These are phyloP conservation scores for Syncephalastrum contaminatum DNA, from an alignment of 371 early-diverging fungal genomes.

Conservation along the genomic window DNA sequence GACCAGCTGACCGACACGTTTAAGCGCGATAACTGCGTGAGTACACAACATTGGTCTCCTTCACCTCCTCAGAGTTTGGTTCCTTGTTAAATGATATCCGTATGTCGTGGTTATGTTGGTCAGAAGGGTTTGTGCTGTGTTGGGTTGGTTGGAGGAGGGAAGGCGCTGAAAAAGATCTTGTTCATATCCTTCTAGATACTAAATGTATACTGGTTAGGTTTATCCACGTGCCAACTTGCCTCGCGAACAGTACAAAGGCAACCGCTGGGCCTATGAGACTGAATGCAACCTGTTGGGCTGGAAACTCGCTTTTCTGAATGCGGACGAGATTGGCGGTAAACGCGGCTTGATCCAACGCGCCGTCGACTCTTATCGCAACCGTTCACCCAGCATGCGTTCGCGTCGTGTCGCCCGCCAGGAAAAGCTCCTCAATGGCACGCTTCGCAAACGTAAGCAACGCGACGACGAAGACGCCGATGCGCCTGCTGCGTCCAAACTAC, in stretches of 20 bases:
- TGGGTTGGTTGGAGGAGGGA: too few species aligned
- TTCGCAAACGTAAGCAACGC: constrained; percentile 46
- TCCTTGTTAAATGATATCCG: too few species aligned
- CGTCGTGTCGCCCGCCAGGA: constrained; percentile 83
- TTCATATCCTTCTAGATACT: not conserved
- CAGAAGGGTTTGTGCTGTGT: too few species aligned
- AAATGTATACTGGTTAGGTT: constrained; percentile 23
- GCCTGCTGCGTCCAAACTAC: not conserved
- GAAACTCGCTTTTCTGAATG: constrained; percentile 86
- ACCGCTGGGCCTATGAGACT: constrained; percentile 91
- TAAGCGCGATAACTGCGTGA: constrained; percentile 78
- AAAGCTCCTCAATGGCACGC: constrained; percentile 59
- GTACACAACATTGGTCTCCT: constrained; percentile 16
- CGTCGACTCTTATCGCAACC: constrained; percentile 92
- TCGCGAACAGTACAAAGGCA: constrained; percentile 69
- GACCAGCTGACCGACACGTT: constrained; percentile 72
- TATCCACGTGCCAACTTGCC: constrained; percentile 46
- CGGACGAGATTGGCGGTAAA: constrained; percentile 76
- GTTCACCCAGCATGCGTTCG: constrained; percentile 78
- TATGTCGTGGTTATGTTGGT: too few species aligned
- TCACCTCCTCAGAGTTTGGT: not conserved
- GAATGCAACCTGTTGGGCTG: constrained; percentile 85
- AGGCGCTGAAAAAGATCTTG: too few species aligned
- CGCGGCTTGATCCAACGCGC: constrained; percentile 94
- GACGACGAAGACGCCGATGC: constrained; percentile 27